Evolutionary conservation across 768 basidiomycete species (phyloP).

Genomic region (Thelephora ganbajun): DNA sequence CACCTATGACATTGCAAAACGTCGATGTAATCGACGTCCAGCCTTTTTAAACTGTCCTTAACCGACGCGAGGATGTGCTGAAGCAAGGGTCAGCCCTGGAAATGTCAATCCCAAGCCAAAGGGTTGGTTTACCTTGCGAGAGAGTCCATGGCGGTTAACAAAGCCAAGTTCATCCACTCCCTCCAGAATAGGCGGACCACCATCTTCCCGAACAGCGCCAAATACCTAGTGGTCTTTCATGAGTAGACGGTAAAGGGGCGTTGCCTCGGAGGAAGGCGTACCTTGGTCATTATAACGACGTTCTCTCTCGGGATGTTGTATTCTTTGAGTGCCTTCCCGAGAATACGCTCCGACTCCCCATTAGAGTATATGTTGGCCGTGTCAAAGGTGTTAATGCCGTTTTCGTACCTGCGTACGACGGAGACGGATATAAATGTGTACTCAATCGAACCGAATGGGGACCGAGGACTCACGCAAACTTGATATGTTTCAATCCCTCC

Average conservation of each 20-base stretch:
- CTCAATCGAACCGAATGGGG: not conserved
- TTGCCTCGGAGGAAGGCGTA: not conserved
- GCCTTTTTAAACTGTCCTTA: slow-evolving; percentile 41
- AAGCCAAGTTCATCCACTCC: slow-evolving; percentile 11
- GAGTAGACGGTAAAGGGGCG: not conserved
- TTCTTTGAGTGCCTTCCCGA: slow-evolving; percentile 34
- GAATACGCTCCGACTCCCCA: slow-evolving; percentile 27
- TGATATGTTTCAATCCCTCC: slow-evolving; percentile 24
- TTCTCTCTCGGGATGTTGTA: slow-evolving; percentile 31
- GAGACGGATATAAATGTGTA: not conserved
- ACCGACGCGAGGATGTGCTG: slow-evolving; percentile 43
- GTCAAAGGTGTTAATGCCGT: slow-evolving; percentile 27
- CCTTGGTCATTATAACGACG: slow-evolving; percentile 39
- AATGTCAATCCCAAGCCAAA: not conserved
- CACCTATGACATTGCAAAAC: slow-evolving; percentile 41
- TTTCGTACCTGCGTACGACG: slow-evolving; percentile 18
- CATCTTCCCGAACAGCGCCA: not conserved
- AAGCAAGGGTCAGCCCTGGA: not conserved
- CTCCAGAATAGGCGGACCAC: not conserved
- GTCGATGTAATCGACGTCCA: slow-evolving; percentile 65
- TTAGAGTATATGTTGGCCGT: slow-evolving; percentile 26
- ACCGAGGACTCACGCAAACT: slow-evolving; percentile 22
- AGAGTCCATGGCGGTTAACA: slow-evolving; percentile 19
- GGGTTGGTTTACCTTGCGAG: slow-evolving; percentile 20
- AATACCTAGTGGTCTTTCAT: not conserved